phyloP scores from a whole-genome alignment of 1,284 basidiomycete genomes.

The Golubevia sp. region DNA sequence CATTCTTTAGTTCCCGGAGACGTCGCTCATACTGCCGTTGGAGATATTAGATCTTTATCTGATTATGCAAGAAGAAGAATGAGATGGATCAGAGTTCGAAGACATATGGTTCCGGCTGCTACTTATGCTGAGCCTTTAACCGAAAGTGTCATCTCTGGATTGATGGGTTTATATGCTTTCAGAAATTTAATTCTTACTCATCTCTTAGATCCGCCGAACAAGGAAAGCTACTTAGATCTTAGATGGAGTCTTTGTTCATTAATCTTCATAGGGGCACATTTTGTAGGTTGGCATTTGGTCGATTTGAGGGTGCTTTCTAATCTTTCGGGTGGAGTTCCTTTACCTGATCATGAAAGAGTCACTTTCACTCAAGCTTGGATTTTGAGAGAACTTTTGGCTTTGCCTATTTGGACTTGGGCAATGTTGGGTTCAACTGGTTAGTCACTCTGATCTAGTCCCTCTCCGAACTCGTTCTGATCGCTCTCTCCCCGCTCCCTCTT shows the following conservation, averaged over 20 bases:
- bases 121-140: conserved; percentile 55
- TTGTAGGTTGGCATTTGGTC: conserved; percentile 22
- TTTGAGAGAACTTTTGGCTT: conserved; percentile 44
- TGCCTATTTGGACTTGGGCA: conserved; percentile 57
- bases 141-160: conserved; percentile 47
- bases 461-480: conserved; percentile 6
- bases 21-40: conserved; percentile 49
- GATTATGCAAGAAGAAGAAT: conserved; percentile 51
- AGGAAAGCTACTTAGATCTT: background rate
- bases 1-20: conserved; percentile 41
- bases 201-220: background rate
- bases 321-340: conserved; percentile 14
- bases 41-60: conserved; percentile 48
- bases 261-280: conserved; percentile 12
- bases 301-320: conserved; percentile 18
- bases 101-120: conserved; percentile 51
- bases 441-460: background rate
- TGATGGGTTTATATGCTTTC: conserved; percentile 37
- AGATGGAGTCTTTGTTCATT: background rate
- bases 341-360: conserved; percentile 7
- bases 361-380: conserved; percentile 33
- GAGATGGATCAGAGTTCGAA: conserved; percentile 60
- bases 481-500: conserved; percentile 1
- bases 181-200: conserved; percentile 14
- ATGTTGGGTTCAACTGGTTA: conserved; percentile 30